Evolutionary conservation across 176 grass and related monocot genomes (phyloP), one percentile per base, ranked within the genome.

Genomic region (Triticum aestivum): DNA sequence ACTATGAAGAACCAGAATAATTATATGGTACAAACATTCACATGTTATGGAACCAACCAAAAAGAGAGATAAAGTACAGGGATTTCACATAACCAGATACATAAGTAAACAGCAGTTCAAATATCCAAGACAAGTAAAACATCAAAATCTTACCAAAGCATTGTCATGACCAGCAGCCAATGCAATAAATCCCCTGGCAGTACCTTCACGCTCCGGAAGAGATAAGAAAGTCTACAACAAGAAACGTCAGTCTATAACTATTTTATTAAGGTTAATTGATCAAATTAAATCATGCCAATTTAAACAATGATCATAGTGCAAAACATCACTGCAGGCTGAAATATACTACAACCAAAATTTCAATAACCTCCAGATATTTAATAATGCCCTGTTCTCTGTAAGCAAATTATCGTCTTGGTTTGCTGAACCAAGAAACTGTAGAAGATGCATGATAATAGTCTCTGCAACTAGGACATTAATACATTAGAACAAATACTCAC

Each of bases 171-270:
- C 89, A 65, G 82, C 79, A 82, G 89, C 85, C 92, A 92, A 70
- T 75, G 92, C 92, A 85, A 94, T 69, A 47, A 92, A 88, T 71
- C 92, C 92, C 83, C 76, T 86, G 75, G 89, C 87, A 86, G 77
- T 94, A 35, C 87, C 89, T 86, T 87, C 69, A 14, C 33, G 30
- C 79, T 92, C 92, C 24, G 92, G 89, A 90, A 94, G 92, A 88
- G 92, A 93, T 76, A 93, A 88, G 79, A 90, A 93, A 80, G 86
- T 90, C 92, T 94, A 77, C 84, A 86, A 81, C 64, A 90, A 75
- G 33, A 88, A 79, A 89, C 45, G 5, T 30, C 64, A 68, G 38
- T 59, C 23, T 10, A 27, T 42, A 79, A 79, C 68, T 71, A 79
- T 37, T 61, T 69, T 69, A 21, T 54, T 54, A 79, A 45, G 34